Percentiles rank a stretch among this genome's conserved stretches.
These are phyloP conservation scores for Nicotiana tomentosiformis DNA, from an alignment of 257 asterid species.

Conservation along the genomic window DNA sequence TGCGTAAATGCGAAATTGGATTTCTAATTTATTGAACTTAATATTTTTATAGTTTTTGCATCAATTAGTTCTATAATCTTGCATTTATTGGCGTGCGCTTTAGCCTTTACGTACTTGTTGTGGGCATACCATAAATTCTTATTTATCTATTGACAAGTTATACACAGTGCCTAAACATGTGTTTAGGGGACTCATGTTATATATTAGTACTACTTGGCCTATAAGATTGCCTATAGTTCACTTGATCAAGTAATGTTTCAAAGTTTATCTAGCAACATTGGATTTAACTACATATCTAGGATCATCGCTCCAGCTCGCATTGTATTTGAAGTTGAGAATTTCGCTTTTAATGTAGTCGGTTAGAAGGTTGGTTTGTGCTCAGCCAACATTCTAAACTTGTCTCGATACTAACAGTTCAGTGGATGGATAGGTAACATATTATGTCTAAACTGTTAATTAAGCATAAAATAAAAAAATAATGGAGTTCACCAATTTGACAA, in stretches of 20 bases:
- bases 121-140: background rate
- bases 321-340: too few species aligned
- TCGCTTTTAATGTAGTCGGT: too few species aligned
- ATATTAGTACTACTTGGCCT: background rate
- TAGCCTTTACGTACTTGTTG: background rate
- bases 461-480: background rate
- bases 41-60: background rate
- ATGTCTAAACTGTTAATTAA: background rate
- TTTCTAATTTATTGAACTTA: background rate
- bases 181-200: background rate
- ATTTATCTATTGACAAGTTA: background rate
- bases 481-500: background rate
- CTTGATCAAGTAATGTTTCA: too few species aligned
- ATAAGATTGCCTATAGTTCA: background rate
- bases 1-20: background rate
- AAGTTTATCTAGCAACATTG: background rate
- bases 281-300: background rate
- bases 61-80: background rate
- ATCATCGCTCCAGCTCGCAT: too few species aligned
- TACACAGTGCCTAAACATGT: too few species aligned
- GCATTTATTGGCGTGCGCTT: background rate
- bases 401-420: too few species aligned
- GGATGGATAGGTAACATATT: background rate
- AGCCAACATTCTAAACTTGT: too few species aligned
- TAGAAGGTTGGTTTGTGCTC: too few species aligned